Conservation (phyloP, 2,329 filamentous ascomycete species). For the Bimuria novae-zelandiae region DNA sequence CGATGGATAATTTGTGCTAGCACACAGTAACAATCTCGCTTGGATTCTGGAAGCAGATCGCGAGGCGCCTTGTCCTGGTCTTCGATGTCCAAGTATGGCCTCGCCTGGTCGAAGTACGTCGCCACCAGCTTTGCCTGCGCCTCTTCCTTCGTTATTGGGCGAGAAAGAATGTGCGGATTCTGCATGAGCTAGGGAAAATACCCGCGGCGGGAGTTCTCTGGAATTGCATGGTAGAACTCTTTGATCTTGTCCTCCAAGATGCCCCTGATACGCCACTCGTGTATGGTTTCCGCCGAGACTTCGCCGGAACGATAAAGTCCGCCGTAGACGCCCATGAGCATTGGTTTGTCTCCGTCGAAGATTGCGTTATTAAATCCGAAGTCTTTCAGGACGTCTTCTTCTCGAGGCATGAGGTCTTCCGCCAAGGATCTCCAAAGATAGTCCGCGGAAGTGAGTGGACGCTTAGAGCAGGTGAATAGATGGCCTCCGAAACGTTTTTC, state of each 20-base stretch:
- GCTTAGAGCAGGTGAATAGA: slow-evolving; percentile 24
- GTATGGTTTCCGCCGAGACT: slow-evolving; percentile 21
- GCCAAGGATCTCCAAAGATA: slow-evolving; percentile 27
- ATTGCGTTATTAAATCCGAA: slow-evolving; percentile 33
- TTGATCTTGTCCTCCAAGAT: slow-evolving; percentile 28
- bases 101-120: slow-evolving; percentile 23
- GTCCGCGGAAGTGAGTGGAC: slow-evolving; percentile 31
- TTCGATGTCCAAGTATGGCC: slow-evolving; percentile 20
- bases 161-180: slow-evolving; percentile 23
- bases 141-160: slow-evolving; percentile 18
- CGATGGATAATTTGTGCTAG: slow-evolving; percentile 13
- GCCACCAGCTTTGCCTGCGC: slow-evolving; percentile 16
- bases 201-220: slow-evolving; percentile 20
- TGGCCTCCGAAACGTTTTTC: slow-evolving; percentile 21
- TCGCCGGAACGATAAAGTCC: slow-evolving; percentile 20
- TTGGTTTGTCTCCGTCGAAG: slow-evolving; percentile 9
- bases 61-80: slow-evolving; percentile 16
- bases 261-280: slow-evolving; percentile 26
- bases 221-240: slow-evolving; percentile 21
- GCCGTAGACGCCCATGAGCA: slow-evolving; percentile 31
- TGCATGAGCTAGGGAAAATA: slow-evolving; percentile 36
- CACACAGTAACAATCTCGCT: slow-evolving; percentile 16
- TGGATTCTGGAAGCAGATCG: slow-evolving; percentile 26
- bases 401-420: slow-evolving; percentile 27
- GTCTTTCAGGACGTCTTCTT: slow-evolving; percentile 33